These are phyloP conservation scores for Boechera retrofracta DNA, from an alignment of 345 rosid species.

Conservation along the genomic window DNA sequence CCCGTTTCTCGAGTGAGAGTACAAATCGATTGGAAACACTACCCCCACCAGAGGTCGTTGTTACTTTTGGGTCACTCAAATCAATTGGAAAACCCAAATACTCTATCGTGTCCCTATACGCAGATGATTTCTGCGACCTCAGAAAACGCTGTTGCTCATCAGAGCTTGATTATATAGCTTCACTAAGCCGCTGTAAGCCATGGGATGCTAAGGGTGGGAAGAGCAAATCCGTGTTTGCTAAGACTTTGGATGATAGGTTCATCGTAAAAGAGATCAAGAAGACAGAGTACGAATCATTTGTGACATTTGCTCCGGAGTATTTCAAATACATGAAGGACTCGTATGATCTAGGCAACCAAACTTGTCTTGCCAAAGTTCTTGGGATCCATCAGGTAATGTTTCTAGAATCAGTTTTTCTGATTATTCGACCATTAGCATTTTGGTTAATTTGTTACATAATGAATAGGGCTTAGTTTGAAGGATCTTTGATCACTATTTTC, in stretches of 20 bases:
- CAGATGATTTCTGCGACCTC: slow-evolving; percentile 77
- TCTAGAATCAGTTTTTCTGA: slow-evolving; percentile 9
- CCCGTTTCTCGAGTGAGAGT: slow-evolving; percentile 78
- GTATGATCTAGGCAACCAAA: slow-evolving; percentile 75
- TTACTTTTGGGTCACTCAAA: slow-evolving; percentile 64
- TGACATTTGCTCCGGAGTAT: slow-evolving; percentile 77
- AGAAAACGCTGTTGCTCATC: slow-evolving; percentile 71
- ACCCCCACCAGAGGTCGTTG: slow-evolving; percentile 58
- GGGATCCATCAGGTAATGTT: slow-evolving; percentile 87
- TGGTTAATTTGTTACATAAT: not conserved
- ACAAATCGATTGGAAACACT: slow-evolving; percentile 63
- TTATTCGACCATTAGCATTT: not conserved
- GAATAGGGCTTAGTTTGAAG: slow-evolving; percentile 9
- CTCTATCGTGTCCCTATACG: slow-evolving; percentile 73
- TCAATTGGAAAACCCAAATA: slow-evolving; percentile 79
- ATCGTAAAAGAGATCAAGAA: slow-evolving; percentile 94
- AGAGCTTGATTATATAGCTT: slow-evolving; percentile 83
- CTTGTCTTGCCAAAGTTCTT: slow-evolving; percentile 94
- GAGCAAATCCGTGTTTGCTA: slow-evolving; percentile 86
- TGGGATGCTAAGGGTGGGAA: slow-evolving; percentile 99
- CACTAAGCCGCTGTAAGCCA: slow-evolving; percentile 81
- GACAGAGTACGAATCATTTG: slow-evolving; percentile 90
- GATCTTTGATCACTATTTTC: slow-evolving; percentile 32
- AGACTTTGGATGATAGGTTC: slow-evolving; percentile 85
- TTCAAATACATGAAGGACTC: slow-evolving; percentile 85